These are phyloP conservation scores for Suillus subaureus DNA, from an alignment of 768 basidiomycete species.

Conservation along the genomic window DNA sequence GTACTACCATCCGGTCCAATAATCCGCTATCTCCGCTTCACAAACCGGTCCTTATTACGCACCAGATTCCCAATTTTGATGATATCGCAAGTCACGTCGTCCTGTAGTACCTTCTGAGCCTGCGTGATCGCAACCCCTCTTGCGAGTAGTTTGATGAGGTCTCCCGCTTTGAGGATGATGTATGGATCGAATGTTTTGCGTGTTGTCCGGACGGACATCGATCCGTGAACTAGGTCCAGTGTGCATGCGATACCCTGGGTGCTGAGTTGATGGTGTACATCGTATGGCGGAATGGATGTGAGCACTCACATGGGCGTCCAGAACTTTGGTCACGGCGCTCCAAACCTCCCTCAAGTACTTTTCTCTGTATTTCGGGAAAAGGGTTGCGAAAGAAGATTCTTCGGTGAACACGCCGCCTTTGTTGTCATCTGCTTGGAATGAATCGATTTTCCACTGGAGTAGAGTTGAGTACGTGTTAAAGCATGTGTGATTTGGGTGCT, in stretches of 20 bases:
- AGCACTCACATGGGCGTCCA: constrained; percentile 72
- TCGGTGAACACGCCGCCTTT: constrained; percentile 85
- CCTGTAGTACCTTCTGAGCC: constrained; percentile 88
- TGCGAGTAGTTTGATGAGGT: constrained; percentile 93
- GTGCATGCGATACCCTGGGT: constrained; percentile 84
- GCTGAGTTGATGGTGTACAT: constrained; percentile 8
- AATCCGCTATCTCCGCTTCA: constrained; percentile 93
- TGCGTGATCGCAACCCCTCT: constrained; percentile 86
- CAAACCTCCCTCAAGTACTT: constrained; percentile 94
- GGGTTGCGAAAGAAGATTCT: constrained; percentile 96
- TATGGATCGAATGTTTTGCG: constrained; percentile 98
- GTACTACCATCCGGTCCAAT: constrained; percentile 98
- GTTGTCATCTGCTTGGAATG: constrained; percentile 76
- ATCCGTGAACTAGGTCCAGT: constrained; percentile 93
- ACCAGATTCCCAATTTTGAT: constrained; percentile 97
- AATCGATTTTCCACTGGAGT: constrained; percentile 83
- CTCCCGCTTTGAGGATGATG: constrained; percentile 92
- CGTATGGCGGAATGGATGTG: constrained; percentile 18
- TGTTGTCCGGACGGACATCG: constrained; percentile 96
- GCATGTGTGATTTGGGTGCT: constrained; percentile 20
- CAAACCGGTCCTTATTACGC: constrained; percentile 94
- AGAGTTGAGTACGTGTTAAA: constrained; percentile 17
- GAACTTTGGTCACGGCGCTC: constrained; percentile 83
- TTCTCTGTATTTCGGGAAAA: constrained; percentile 99
- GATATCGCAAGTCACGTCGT: constrained; percentile 90